Percentiles rank a stretch among this genome's conserved stretches.
These are phyloP conservation scores for Trifolium pratense DNA, from an alignment of 306 rosid genomes.

Conservation along the genomic window DNA sequence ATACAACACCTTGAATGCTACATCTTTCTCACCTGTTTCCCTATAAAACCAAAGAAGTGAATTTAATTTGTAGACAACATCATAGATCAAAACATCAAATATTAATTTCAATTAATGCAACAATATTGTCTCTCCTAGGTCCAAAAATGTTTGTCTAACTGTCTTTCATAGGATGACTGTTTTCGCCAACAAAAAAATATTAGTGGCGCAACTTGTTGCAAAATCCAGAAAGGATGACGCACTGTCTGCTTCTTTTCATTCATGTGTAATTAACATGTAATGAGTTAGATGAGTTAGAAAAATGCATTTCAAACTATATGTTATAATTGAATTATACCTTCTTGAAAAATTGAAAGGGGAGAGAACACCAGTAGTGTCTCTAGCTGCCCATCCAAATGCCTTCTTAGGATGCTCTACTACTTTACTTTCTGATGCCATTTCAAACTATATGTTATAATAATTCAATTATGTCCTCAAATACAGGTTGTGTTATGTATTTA, in stretches of 20 bases:
- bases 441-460: not conserved
- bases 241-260: too few relatives aligned
- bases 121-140: too few relatives aligned
- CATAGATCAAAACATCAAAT: not conserved
- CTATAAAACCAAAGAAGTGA: constrained; percentile 10
- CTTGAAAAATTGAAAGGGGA: constrained; percentile 55
- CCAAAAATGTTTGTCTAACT: too few relatives aligned
- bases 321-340: constrained; percentile 35
- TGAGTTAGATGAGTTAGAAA: too few relatives aligned
- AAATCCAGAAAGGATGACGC: too few relatives aligned
- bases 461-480: too few relatives aligned
- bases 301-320: too few relatives aligned
- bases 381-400: constrained; percentile 53
- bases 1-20: constrained; percentile 52
- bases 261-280: too few relatives aligned
- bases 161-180: too few relatives aligned
- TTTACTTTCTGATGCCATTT: not conserved
- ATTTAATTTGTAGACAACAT: not conserved
- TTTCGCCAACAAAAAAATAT: too few relatives aligned
- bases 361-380: constrained; percentile 46
- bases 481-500: not conserved
- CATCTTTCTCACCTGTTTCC: constrained; percentile 52
- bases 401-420: not conserved
- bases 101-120: not conserved
- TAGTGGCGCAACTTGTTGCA: too few relatives aligned